Conservation (phyloP, 768 basidiomycete genomes). For the Rhodotorula kratochvilovae region DNA sequence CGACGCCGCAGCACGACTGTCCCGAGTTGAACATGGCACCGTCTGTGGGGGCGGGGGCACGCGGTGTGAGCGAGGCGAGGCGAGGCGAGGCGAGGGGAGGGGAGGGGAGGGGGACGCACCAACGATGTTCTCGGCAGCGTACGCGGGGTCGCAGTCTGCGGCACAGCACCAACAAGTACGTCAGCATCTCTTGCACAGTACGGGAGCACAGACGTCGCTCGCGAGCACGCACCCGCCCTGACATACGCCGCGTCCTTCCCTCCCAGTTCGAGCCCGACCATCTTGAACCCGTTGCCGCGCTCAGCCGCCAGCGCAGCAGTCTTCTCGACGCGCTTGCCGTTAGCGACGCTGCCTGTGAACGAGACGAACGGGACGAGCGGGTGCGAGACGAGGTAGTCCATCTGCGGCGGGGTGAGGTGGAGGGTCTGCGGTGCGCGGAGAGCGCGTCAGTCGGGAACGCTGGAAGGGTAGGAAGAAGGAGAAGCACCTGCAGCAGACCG, state of each 20-base stretch:
- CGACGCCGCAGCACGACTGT: conserved; percentile 91
- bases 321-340: conserved; percentile 67
- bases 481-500: conserved; percentile 54
- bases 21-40: conserved; percentile 86
- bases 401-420: conserved; percentile 64
- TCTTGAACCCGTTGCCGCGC: conserved; percentile 66
- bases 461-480: not conserved
- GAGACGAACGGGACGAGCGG: conserved; percentile 70
- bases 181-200: not conserved
- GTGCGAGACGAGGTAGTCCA: conserved; percentile 61
- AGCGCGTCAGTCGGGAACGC: not conserved
- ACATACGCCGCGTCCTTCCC: conserved; percentile 99
- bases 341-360: conserved; percentile 84
- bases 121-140: conserved; percentile 76
- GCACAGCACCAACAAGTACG: not conserved
- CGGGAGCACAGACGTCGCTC: no score
- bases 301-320: conserved; percentile 55
- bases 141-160: conserved; percentile 61
- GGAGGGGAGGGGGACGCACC: conserved; percentile 49
- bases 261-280: conserved; percentile 59
- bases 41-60: not conserved
- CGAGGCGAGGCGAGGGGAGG: not conserved
- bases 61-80: not conserved
- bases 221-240: conserved; percentile 65
- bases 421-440: conserved; percentile 53